These are phyloP conservation scores for Backusella tarrabulga DNA, from an alignment of 192 early-diverging fungal genomes.

Conservation along the genomic window DNA sequence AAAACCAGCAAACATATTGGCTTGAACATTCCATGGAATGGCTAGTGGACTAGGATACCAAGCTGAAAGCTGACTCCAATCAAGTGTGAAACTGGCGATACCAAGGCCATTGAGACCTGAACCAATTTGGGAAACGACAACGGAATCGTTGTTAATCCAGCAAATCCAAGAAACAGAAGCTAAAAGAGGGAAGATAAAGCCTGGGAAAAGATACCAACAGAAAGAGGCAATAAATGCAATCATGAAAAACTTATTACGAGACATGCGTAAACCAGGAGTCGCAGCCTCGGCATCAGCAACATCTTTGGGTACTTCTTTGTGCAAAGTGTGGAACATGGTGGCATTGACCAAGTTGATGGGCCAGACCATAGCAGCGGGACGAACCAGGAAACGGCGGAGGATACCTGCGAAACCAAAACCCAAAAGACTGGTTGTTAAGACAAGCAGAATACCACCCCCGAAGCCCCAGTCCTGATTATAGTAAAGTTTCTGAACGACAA, in stretches of 20 bases:
- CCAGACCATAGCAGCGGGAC: constrained; percentile 44
- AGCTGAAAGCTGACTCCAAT: constrained; percentile 71
- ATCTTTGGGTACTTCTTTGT: constrained; percentile 33
- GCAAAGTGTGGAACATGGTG: constrained; percentile 46
- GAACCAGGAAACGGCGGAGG: constrained; percentile 40
- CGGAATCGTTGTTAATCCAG: constrained; percentile 52
- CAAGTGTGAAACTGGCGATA: constrained; percentile 66
- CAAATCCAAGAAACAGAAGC: constrained; percentile 64
- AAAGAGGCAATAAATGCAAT: constrained; percentile 43
- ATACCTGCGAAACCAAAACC: constrained; percentile 48
- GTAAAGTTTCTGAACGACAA: constrained; percentile 65
- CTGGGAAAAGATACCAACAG: constrained; percentile 60
- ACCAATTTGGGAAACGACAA: constrained; percentile 50
- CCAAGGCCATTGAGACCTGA: constrained; percentile 64
- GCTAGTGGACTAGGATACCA: constrained; percentile 64
- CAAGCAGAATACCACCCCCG: constrained; percentile 59
- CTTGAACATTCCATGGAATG: constrained; percentile 69
- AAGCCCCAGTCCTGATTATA: constrained; percentile 69
- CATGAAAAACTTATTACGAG: constrained; percentile 44
- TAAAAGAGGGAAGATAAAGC: constrained; percentile 66
- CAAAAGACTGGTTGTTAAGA: constrained; percentile 62
- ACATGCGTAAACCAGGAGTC: constrained; percentile 21
- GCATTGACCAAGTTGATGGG: constrained; percentile 58
- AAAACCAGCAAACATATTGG: constrained; percentile 72
- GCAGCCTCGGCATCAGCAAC: constrained; percentile 25